Evolutionary conservation across 495 filamentous ascomycete species (phyloP).

Genomic region (Rhizodiscina lignyota): DNA sequence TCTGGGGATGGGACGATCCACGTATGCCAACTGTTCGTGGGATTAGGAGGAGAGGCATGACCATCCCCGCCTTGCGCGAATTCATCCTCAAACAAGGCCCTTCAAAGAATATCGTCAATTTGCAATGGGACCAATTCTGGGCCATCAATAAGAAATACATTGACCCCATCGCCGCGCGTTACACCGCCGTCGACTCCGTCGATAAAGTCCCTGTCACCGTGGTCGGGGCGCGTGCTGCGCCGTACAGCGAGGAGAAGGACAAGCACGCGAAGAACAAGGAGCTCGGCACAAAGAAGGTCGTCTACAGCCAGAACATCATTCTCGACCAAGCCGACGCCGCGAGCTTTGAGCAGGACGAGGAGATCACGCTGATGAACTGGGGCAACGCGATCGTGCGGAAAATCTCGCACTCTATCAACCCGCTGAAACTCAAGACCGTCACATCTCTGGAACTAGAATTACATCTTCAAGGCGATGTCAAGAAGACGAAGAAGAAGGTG

Average conservation of each 20-base stretch:
- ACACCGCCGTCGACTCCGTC: constrained; percentile 60
- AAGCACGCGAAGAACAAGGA: constrained; percentile 77
- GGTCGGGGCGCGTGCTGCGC: constrained; percentile 45
- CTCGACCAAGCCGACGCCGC: constrained; percentile 79
- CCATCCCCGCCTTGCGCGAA: constrained; percentile 69
- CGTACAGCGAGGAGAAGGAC: constrained; percentile 57
- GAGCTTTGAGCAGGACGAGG: constrained; percentile 67
- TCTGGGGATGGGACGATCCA: constrained; percentile 91
- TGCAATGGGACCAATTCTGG: constrained; percentile 89
- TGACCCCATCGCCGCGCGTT: constrained; percentile 70
- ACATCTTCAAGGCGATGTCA: constrained; percentile 76
- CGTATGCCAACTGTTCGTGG: constrained; percentile 90
- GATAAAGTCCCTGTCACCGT: constrained; percentile 51
- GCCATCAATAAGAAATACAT: constrained; percentile 92
- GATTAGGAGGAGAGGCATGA: constrained; percentile 79
- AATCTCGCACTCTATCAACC: constrained; percentile 41
- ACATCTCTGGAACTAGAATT: constrained; percentile 59
- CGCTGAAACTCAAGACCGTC: constrained; percentile 31
- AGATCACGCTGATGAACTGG: constrained; percentile 93
- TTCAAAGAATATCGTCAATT: constrained; percentile 70
- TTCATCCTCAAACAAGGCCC: constrained; percentile 91
- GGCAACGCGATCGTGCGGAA: constrained; percentile 77
- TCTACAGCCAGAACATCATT: constrained; percentile 50
- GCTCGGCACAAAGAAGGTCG: constrained; percentile 71
- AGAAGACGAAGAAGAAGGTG: constrained; percentile 87